Conservation (phyloP, 768 basidiomycete genomes). For the Trametes sanguinea region DNA sequence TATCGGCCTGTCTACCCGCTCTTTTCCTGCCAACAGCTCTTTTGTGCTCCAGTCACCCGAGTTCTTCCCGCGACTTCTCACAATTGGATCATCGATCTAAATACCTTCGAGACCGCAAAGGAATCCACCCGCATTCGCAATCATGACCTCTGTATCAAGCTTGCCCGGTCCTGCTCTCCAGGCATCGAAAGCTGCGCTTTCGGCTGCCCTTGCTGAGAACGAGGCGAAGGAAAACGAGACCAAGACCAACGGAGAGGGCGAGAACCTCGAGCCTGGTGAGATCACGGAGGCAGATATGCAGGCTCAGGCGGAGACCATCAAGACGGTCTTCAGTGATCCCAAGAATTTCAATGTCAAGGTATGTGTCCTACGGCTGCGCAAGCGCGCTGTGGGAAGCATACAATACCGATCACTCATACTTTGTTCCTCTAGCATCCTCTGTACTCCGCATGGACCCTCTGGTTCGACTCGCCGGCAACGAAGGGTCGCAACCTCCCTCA, state of each 20-base stretch:
- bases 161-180: constrained; percentile 70
- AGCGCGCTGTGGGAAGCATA: not conserved
- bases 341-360: constrained; percentile 98
- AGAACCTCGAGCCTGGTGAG: constrained; percentile 70
- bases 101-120: not conserved
- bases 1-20: constrained; percentile 8
- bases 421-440: constrained; percentile 72
- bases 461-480: constrained; percentile 94
- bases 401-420: not conserved
- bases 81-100: constrained; percentile 10
- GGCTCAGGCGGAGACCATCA: constrained; percentile 77
- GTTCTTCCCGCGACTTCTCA: not conserved
- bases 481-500: constrained; percentile 89
- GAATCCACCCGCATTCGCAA: not conserved
- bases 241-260: constrained; percentile 35
- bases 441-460: constrained; percentile 93
- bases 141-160: constrained; percentile 40
- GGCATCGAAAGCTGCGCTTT: constrained; percentile 78
- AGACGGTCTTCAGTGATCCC: constrained; percentile 93
- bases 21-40: constrained; percentile 14
- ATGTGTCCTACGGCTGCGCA: constrained; percentile 13
- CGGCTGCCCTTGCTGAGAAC: constrained; percentile 68
- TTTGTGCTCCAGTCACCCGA: not conserved
- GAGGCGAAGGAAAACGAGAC: constrained; percentile 33
- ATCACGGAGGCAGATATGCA: constrained; percentile 87